These are phyloP conservation scores for Margaritispora aquatica DNA, from an alignment of 495 filamentous ascomycete genomes.

Conservation along the genomic window DNA sequence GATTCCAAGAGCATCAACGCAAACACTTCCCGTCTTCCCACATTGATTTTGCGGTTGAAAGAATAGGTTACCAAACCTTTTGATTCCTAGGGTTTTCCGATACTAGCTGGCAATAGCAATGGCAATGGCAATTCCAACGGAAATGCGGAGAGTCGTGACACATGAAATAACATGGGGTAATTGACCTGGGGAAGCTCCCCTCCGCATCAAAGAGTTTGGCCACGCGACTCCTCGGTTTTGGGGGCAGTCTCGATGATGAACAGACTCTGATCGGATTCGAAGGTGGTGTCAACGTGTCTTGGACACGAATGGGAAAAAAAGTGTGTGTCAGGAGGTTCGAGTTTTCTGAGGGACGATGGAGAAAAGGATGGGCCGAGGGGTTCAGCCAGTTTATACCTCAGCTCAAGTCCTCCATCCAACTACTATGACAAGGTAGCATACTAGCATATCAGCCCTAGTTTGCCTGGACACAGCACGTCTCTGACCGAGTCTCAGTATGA, in stretches of 20 bases:
- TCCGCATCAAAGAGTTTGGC: background rate
- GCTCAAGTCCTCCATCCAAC: background rate
- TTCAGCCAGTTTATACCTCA: background rate
- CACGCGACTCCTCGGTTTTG: background rate
- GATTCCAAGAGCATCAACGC: background rate
- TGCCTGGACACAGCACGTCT: background rate
- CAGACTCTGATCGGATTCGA: background rate
- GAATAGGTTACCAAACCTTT: constrained; percentile 6
- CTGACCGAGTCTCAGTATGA: background rate
- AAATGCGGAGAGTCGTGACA: background rate
- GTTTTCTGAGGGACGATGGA: background rate
- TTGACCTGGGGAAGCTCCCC: background rate
- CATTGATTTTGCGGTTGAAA: background rate
- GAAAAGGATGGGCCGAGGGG: background rate
- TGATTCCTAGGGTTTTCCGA: background rate
- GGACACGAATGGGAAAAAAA: background rate
- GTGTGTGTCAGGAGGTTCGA: background rate
- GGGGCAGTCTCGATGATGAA: background rate
- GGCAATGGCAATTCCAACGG: background rate
- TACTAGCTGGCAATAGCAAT: no score
- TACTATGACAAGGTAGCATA: background rate
- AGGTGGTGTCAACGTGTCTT: background rate
- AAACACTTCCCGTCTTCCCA: background rate
- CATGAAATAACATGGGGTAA: constrained; percentile 1
- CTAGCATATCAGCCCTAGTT: background rate